Base-by-base conservation (phyloP, 2,329 filamentous ascomycete species). In the Hypoxylon sp. region DNA sequence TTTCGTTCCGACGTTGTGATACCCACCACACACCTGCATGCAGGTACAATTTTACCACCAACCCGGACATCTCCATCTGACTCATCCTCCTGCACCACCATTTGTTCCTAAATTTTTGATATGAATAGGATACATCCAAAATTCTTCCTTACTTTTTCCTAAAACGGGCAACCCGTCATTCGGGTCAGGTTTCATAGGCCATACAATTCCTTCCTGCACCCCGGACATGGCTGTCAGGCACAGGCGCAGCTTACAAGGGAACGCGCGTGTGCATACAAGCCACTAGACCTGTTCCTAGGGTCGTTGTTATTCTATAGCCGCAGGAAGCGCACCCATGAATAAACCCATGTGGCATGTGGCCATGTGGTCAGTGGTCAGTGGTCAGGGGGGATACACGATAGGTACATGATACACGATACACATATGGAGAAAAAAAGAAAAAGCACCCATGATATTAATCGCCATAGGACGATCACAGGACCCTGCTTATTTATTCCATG, bases 21-120 rank as follows among this genome's bases (percentile, higher is more conserved):
- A 56, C 51, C 47, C 52, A 28, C 17, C n/a, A n/a, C n/a, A n/a
- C n/a, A n/a, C n/a, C n/a, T n/a, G 51, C 24, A 63, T 64, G 60
- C 64, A 67, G 60, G 64, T 48, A 48, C 44, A 19, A 4, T n/a
- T n/a, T 41, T 58, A 61, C 64, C 53, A 53, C 44, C 34, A 26
- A 17, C 7, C 37, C 49, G 50, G 56, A 61, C 50, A 56, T 61
- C 32, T 49, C 52, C 53, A 57, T 64, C 61, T 64, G 64, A 67
- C 61, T 67, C 60, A 67, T 57, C 56, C 22, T n/a, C n/a, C n/a
- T n/a, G n/a, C 17, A 39, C 56, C 3, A 59, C 17, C 6, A 2
- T 53, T 51, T 53, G 55, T 59, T 57, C 49, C 56, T 59, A 56
- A 43, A 56, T 50, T 37, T 3, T 15, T 37, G 3, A n/a, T n/a